phyloP scores from a whole-genome alignment of 495 filamentous ascomycete species.

The Penicillium coprophilum region DNA sequence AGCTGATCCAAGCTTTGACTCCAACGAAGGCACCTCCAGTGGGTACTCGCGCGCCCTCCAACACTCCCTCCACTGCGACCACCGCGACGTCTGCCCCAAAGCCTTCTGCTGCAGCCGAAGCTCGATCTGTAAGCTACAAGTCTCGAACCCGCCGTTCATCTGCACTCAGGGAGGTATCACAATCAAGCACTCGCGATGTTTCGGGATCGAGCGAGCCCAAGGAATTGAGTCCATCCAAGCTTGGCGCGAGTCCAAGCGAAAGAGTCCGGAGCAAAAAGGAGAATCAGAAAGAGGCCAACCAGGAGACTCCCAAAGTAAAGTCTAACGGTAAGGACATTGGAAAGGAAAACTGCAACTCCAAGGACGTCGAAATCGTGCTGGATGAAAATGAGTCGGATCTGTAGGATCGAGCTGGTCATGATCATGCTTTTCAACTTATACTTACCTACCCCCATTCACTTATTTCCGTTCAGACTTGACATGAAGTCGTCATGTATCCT shows the following conservation, averaged over 20 bases:
- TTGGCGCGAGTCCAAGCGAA: conserved; percentile 36
- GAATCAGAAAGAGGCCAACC: conserved; percentile 16
- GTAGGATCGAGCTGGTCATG: not conserved
- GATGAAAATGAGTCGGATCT: not conserved
- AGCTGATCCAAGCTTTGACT: conserved; percentile 43
- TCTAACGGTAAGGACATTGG: not conserved
- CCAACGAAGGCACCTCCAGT: conserved; percentile 39
- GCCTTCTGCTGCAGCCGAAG: conserved; percentile 36
- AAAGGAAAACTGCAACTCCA: not conserved
- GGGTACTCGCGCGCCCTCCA: conserved; percentile 42
- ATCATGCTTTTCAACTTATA: not conserved
- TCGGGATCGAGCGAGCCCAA: conserved; percentile 37
- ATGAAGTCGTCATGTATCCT: not conserved
- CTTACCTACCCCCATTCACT: not conserved
- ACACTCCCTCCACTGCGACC: conserved; percentile 37
- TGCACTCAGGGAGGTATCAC: conserved; percentile 27
- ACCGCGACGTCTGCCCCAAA: conserved; percentile 29
- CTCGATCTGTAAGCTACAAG: conserved; percentile 32
- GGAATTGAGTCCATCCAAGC: conserved; percentile 18
- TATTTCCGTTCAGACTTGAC: not conserved
- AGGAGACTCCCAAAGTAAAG: conserved; percentile 5
- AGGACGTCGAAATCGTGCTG: not conserved
- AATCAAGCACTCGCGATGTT: conserved; percentile 29
- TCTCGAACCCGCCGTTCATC: conserved; percentile 23
- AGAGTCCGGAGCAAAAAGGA: conserved; percentile 46